Evolutionary conservation across 371 early-diverging fungal genomes (phyloP).

Genomic region (Blakeslea trispora): DNA sequence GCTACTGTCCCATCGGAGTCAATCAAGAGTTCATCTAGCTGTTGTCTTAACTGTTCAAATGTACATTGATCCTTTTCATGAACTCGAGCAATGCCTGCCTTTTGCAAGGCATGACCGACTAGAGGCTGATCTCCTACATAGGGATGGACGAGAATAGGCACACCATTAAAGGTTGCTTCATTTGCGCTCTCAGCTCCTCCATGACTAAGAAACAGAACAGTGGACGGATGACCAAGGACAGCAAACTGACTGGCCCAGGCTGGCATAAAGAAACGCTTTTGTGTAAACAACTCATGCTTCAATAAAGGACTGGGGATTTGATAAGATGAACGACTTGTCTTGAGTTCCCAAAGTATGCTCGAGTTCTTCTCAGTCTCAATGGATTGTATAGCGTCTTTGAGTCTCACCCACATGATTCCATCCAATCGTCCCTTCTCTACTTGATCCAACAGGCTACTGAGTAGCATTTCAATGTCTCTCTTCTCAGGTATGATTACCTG

Average conservation of each 20-base stretch:
- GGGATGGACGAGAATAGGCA: slow-evolving; percentile 28
- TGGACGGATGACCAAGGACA: slow-evolving; percentile 33
- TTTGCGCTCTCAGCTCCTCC: slow-evolving; percentile 38
- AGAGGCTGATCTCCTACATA: slow-evolving; percentile 37
- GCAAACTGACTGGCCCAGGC: slow-evolving; percentile 40
- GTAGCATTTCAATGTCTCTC: slow-evolving; percentile 16
- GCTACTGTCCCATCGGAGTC: slow-evolving; percentile 5
- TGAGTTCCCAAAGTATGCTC: not conserved
- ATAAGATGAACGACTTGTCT: not conserved
- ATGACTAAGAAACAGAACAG: slow-evolving; percentile 39
- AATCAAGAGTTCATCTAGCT: slow-evolving; percentile 5
- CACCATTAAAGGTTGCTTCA: slow-evolving; percentile 33
- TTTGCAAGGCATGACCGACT: slow-evolving; percentile 6
- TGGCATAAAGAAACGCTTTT: slow-evolving; percentile 6
- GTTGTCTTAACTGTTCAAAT: not conserved
- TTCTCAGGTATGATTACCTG: slow-evolving; percentile 15
- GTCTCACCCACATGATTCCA: slow-evolving; percentile 34
- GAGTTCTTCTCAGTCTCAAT: not conserved
- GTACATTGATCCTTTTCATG: not conserved
- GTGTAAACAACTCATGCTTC: not conserved
- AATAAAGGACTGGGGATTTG: not conserved
- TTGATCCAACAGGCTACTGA: slow-evolving; percentile 25
- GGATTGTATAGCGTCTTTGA: slow-evolving; percentile 1
- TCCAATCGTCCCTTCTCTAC: slow-evolving; percentile 24
- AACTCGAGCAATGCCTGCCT: slow-evolving; percentile 15